These are phyloP conservation scores for Aspergillus luchuensis DNA, from an alignment of 2,329 filamentous ascomycete genomes.

Conservation along the genomic window DNA sequence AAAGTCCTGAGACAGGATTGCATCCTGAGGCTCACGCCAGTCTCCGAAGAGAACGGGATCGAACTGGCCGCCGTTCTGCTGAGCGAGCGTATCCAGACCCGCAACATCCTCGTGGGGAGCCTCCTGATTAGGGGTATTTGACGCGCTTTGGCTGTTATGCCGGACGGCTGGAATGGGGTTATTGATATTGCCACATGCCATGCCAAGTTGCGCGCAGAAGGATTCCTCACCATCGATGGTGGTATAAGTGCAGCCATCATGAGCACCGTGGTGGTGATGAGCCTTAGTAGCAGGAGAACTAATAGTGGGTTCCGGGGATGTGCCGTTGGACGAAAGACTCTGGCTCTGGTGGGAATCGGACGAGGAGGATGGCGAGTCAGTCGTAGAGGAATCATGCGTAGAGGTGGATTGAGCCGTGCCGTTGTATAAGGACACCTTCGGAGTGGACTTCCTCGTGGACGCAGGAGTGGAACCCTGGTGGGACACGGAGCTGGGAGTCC, in stretches of 20 bases:
- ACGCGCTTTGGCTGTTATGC: constrained; percentile 33
- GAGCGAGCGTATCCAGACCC: constrained; percentile 67
- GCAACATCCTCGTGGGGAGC: constrained; percentile 13
- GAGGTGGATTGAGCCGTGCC: constrained; percentile 24
- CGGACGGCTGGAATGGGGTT: constrained; percentile 46
- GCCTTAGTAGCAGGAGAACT: constrained; percentile 46
- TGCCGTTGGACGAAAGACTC: constrained; percentile 50
- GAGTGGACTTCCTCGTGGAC: constrained; percentile 7
- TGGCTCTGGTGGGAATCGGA: constrained; percentile 50
- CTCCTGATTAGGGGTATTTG: constrained; percentile 31
- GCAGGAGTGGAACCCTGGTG: constrained; percentile 21
- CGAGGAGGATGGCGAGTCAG: constrained; percentile 52
- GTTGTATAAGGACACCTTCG: constrained; percentile 21
- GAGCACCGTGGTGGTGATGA: constrained; percentile 34
- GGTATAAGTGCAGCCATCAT: constrained; percentile 31
- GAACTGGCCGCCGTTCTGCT: constrained; percentile 82
- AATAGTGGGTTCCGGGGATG: constrained; percentile 50
- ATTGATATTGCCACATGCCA: constrained; percentile 49
- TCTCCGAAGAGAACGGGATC: constrained; percentile 89
- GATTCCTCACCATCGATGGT: constrained; percentile 46
- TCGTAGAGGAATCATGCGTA: constrained; percentile 40
- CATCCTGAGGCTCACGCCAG: constrained; percentile 88
- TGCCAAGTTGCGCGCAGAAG: constrained; percentile 48
- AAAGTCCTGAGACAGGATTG: constrained; percentile 70
- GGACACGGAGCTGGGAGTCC: constrained; percentile 4